Percentiles rank a stretch among this genome's conserved stretches.
Evolutionary conservation across 768 basidiomycete genomes (phyloP).

Genomic region (Pulveroboletus ravenelii): DNA sequence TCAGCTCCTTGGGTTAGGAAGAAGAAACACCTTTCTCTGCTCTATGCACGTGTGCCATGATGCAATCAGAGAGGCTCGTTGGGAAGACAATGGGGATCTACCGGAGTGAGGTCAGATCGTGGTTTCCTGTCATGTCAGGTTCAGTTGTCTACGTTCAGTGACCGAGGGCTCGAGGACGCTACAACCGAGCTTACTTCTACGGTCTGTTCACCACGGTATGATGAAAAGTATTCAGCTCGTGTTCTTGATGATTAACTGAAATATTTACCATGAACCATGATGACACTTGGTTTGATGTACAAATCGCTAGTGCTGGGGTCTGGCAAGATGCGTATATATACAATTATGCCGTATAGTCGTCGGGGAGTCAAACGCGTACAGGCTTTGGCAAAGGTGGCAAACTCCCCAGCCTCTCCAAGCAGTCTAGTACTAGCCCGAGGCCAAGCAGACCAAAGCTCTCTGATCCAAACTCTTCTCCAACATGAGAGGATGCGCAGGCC

Average conservation of each 20-base stretch:
- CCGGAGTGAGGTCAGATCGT: slow-evolving; percentile 8
- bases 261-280: slow-evolving; percentile 20
- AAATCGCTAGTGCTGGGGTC: not conserved
- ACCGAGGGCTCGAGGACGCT: not conserved
- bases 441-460: slow-evolving; percentile 69
- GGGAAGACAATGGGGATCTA: slow-evolving; percentile 3
- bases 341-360: too few species aligned
- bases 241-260: not conserved
- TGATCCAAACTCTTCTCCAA: slow-evolving; percentile 39
- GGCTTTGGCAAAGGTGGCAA: slow-evolving; percentile 20
- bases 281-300: not conserved
- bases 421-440: slow-evolving; percentile 55
- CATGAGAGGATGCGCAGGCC: slow-evolving; percentile 15
- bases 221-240: slow-evolving; percentile 3
- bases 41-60: not conserved
- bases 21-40: slow-evolving; percentile 11
- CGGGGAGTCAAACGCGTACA: not conserved
- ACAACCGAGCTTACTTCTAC: slow-evolving; percentile 9
- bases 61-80: not conserved
- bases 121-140: slow-evolving; percentile 7
- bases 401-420: slow-evolving; percentile 41
- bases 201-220: slow-evolving; percentile 6
- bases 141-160: not conserved
- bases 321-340: too few species aligned
- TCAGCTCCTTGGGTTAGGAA: not conserved